Evolutionary conservation across 2,329 filamentous ascomycete species (phyloP), one percentile per base, ranked within the genome.

Genomic region (Colletotrichum cuscutae): DNA sequence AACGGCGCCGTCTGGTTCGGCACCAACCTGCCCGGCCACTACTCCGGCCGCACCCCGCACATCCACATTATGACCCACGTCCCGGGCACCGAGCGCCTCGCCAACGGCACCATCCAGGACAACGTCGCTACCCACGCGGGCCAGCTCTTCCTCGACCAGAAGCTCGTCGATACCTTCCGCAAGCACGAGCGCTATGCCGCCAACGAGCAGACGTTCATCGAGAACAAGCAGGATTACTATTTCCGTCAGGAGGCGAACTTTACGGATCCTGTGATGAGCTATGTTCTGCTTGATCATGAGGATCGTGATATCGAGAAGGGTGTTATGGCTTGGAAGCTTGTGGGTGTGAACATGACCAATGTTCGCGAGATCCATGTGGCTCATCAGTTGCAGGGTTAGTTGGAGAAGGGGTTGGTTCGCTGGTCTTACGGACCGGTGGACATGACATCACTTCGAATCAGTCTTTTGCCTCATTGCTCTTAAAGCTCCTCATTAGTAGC

Each of bases 221-320:
- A 78, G 49, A 92, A 92, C 77, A 81, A 80, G 2, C 82, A 88
- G 0, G 90, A 92, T 62, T 82, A 84, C 1, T 81, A 89, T 54
- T 88, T 86, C 7, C 84, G 89, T 49, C 58, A 84, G 76, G 85
- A 88, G 77, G 84, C 86, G 26, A 72, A 78, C 28, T 85, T 85
- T 58, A 88, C 87, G 72, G 88, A 90, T 76, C 90, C 90, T 0
- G 84, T 91, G 77, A 81, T 90, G 71, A 85, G 91, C 77, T 90
- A 90, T 75, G 84, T 88, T 11, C 82, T 87, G 19, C 84, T 92
- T 2, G 89, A 89, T 9, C 85, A 91, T 56, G 49, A 62, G 58
- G 15, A 26, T 15, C 46, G 49, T 8, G 78, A 81, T 32, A 78
- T 88, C 4, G 75, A 79, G 5, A 87, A 89, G 58, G 89, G 89